Percentiles rank a stretch among this genome's conserved stretches.
Evolutionary conservation across 116 monocot species (phyloP).

Genomic region (Phalaenopsis hybrid): DNA sequence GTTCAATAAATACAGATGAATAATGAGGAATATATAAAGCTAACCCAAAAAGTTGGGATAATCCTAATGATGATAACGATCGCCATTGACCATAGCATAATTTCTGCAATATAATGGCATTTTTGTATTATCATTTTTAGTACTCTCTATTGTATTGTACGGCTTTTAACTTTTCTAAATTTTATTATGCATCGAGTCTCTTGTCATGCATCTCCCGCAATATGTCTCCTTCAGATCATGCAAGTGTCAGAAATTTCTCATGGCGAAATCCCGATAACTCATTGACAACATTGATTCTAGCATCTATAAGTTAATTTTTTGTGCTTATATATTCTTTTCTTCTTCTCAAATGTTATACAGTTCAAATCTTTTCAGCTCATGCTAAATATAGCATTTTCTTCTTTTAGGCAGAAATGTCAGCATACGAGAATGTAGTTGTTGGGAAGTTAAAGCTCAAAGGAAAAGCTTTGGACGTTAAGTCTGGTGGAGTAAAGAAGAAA

Average conservation of each 20-base stretch:
- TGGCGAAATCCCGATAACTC: no score
- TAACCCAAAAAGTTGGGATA: not conserved
- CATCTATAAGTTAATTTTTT: no score
- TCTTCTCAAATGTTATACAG: not conserved
- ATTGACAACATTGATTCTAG: no score
- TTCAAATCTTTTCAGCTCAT: not conserved
- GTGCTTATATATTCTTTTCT: not conserved
- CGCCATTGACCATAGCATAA: not conserved
- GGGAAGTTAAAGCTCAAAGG: conserved; percentile 53
- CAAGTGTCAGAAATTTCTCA: no score
- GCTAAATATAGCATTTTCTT: not conserved
- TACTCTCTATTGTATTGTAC: no score
- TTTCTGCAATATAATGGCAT: not conserved
- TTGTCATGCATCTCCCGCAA: no score
- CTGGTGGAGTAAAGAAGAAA: conserved; percentile 83
- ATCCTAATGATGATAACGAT: not conserved
- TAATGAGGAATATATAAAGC: not conserved
- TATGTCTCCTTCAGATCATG: no score
- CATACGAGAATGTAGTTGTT: conserved; percentile 81
- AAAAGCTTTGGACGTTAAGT: conserved; percentile 73
- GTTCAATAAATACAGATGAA: not conserved
- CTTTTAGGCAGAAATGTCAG: conserved; percentile 51
- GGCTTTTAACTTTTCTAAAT: not conserved
- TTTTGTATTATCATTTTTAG: no score
- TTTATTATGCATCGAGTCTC: not conserved